A percentile compares a stretch with the other conserved stretches of the same genome.
phyloP scores from a whole-genome alignment of 2,329 filamentous ascomycete species.

The Aphanocladium album region DNA sequence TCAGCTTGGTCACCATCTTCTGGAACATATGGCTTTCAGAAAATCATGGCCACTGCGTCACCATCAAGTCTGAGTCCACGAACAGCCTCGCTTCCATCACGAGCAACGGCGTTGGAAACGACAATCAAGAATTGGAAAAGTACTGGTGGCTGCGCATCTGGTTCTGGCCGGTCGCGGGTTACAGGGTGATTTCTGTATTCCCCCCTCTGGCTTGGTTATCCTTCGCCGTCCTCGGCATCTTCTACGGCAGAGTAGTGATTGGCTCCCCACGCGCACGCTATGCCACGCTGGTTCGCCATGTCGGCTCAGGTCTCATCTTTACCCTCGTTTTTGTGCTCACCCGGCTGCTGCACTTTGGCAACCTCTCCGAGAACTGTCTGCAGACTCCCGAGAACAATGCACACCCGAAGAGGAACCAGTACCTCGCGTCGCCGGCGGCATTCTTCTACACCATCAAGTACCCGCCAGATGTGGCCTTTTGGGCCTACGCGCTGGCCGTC shows the following conservation, averaged over 20 bases:
- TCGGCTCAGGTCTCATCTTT: slow-evolving; percentile 26
- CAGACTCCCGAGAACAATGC: slow-evolving; percentile 32
- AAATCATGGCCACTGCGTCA: slow-evolving; percentile 31
- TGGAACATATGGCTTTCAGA: slow-evolving; percentile 45
- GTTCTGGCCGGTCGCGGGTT: slow-evolving; percentile 32
- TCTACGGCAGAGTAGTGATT: slow-evolving; percentile 35
- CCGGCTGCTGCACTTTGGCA: slow-evolving; percentile 36
- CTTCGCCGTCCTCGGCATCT: slow-evolving; percentile 38
- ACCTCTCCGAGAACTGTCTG: slow-evolving; percentile 39
- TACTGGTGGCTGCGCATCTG: slow-evolving; percentile 31
- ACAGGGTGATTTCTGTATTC: slow-evolving; percentile 33
- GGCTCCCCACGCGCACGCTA: slow-evolving; percentile 28
- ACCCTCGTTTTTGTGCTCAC: slow-evolving; percentile 36
- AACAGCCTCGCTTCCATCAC: neutral
- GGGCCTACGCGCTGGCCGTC: slow-evolving; percentile 34
- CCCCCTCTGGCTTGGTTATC: slow-evolving; percentile 44
- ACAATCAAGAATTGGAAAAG: neutral
- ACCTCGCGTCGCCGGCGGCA: slow-evolving; percentile 34
- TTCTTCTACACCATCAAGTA: slow-evolving; percentile 46
- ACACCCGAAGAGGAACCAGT: slow-evolving; percentile 32
- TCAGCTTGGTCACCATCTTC: slow-evolving; percentile 35
- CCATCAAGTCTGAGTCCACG: slow-evolving; percentile 6
- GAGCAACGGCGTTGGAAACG: neutral
- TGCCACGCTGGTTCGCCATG: slow-evolving; percentile 27
- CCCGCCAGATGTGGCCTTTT: slow-evolving; percentile 42